These are phyloP conservation scores for Scedosporium aurantiacum DNA, from an alignment of 2,329 filamentous ascomycete species.

Conservation along the genomic window DNA sequence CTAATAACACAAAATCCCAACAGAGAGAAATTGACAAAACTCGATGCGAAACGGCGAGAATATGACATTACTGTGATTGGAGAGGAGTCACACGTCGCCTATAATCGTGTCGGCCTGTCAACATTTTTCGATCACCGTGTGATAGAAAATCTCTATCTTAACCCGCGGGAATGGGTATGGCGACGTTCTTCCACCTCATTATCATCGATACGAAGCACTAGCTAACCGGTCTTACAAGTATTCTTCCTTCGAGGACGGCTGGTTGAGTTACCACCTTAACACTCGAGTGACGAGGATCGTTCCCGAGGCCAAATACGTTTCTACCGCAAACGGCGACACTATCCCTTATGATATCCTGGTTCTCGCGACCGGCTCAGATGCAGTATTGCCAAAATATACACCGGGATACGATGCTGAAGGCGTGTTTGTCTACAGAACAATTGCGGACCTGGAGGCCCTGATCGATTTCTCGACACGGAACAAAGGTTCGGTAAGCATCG, in stretches of 20 bases:
- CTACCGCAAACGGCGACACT: conserved; percentile 56
- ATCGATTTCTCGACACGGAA: conserved; percentile 60
- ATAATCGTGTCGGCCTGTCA: conserved; percentile 82
- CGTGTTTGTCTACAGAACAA: conserved; percentile 82
- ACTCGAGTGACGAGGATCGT: background rate
- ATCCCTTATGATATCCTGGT: conserved; percentile 73
- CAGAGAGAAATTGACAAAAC: conserved; percentile 81
- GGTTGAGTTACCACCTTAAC: conserved; percentile 46
- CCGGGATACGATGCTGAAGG: conserved; percentile 71
- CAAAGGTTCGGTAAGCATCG: conserved; percentile 58
- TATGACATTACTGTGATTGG: conserved; percentile 79
- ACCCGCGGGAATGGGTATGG: conserved; percentile 74
- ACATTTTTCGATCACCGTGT: conserved; percentile 74
- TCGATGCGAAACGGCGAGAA: conserved; percentile 62
- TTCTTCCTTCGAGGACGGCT: conserved; percentile 3
- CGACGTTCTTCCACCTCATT: conserved; percentile 29
- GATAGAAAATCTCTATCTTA: conserved; percentile 87
- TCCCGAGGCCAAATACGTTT: conserved; percentile 52
- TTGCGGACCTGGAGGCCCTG: conserved; percentile 66
- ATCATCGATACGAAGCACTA: conserved; percentile 4
- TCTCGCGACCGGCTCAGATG: conserved; percentile 78
- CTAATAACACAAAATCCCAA: background rate
- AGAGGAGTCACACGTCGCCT: conserved; percentile 78
- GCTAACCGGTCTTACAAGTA: background rate
- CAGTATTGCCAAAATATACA: conserved; percentile 54